These are phyloP conservation scores for Stemphylium vesicarium DNA, from an alignment of 2,329 filamentous ascomycete genomes.

Conservation along the genomic window DNA sequence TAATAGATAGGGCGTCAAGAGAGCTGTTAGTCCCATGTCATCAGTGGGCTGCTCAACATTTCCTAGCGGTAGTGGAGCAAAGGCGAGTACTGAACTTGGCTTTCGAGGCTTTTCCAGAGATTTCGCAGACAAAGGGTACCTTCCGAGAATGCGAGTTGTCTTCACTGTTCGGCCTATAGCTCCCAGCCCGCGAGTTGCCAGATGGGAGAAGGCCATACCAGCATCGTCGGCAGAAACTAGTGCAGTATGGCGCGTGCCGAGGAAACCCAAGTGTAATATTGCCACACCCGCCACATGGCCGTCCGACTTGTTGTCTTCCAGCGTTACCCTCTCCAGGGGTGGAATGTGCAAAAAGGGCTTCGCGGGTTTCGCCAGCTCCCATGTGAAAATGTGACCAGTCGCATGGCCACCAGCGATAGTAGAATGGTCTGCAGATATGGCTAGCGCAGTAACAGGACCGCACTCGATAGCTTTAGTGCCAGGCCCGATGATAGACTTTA, in stretches of 20 bases:
- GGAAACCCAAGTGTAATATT: conserved; percentile 90
- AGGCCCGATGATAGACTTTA: conserved; percentile 91
- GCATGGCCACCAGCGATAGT: conserved; percentile 90
- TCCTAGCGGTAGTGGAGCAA: conserved; percentile 88
- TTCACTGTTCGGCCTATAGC: conserved; percentile 84
- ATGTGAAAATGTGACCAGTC: conserved; percentile 92
- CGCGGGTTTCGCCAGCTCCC: conserved; percentile 85
- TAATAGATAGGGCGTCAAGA: conserved; percentile 92
- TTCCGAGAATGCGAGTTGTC: conserved; percentile 86
- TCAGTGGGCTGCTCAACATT: conserved; percentile 92
- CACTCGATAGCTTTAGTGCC: conserved; percentile 95
- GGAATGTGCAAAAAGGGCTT: conserved; percentile 88
- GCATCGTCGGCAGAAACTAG: conserved; percentile 92
- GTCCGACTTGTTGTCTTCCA: conserved; percentile 72
- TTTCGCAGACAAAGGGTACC: conserved; percentile 78
- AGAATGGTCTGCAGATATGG: conserved; percentile 91
- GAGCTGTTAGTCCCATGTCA: conserved; percentile 85
- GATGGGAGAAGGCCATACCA: conserved; percentile 97
- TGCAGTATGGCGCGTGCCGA: conserved; percentile 91
- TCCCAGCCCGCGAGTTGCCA: conserved; percentile 89
- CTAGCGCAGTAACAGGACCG: conserved; percentile 83
- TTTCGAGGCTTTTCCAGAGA: conserved; percentile 73
- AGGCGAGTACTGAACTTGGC: conserved; percentile 92
- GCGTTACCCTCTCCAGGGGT: conserved; percentile 70
- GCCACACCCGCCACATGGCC: conserved; percentile 81